Base-by-base conservation (phyloP, 129 eudicot genomes). In the Tanacetum coccineum region DNA sequence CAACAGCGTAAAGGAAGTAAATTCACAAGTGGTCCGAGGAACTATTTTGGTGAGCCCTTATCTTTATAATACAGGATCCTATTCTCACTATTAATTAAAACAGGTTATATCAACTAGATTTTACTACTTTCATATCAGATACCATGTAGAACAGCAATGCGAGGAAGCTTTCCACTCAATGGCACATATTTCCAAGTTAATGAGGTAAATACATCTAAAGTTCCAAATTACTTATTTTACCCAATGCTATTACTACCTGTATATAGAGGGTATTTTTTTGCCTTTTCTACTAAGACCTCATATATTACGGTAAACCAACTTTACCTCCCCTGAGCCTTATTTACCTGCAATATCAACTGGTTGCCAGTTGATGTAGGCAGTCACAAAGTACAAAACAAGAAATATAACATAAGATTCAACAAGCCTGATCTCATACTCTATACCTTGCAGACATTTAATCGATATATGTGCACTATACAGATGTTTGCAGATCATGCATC, bases 21-120 rank as follows among this genome's bases (percentile, higher is more conserved):
- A 83, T 44, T 76, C 87, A 25, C 84, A 89, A 60, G 87, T 75
- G 20, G 94, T 89, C 17, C 78, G 96, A 76, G 96, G 93, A 58
- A 89, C 96, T 20, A 71, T 89, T 71, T 66, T 89, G 87, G 96
- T 89, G 59, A 77, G 91, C 25, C 69, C 15, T 19, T 17, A 19
- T 25, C 14, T 39, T 8, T 17, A 14, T 1, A 26, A 22, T 52
- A 22, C 62, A 62, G 13, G 18, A 45, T 8, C 15, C 9, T 39
- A 51, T 22, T 40, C 4, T 52, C n/a, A 66, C 56, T 50, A 50
- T 13, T 4, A 7, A 9, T 1, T 13, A 46, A 44, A 25, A 13
- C 20, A 46, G 17, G 63, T 26, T 50, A 42, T 25, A 17, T n/a
- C 45, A 40, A 67, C 54, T 6, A 9, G 14, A 2, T 15, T 47